Conservation (phyloP, 345 rosid species). For the Syzygium oleosum region DNA sequence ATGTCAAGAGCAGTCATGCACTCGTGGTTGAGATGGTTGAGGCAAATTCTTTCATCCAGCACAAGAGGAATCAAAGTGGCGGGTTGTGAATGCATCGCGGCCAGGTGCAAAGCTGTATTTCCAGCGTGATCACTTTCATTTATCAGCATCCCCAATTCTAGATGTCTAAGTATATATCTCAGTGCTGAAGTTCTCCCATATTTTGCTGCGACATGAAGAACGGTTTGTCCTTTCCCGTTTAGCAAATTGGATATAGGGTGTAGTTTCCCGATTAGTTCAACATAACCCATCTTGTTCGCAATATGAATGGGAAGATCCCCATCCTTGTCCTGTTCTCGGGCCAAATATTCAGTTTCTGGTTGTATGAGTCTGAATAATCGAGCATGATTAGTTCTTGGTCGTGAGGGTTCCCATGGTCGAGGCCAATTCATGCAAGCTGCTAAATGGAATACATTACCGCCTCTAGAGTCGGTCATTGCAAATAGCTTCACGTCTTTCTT, state of each 20-base stretch:
- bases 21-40: fast-evolving
- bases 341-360: not conserved
- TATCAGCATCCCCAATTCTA: too few relatives aligned
- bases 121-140: too few relatives aligned
- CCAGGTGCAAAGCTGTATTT: too few relatives aligned
- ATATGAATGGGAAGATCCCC: not conserved
- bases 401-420: too few relatives aligned
- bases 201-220: not conserved
- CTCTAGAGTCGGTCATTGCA: not conserved
- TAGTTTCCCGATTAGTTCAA: not conserved
- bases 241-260: too few relatives aligned
- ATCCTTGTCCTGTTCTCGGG: not conserved
- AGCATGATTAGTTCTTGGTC: too few relatives aligned
- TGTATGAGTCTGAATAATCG: not conserved
- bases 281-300: not conserved
- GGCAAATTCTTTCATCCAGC: not conserved
- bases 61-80: too few relatives aligned
- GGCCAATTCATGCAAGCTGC: not conserved
- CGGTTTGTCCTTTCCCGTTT: not conserved
- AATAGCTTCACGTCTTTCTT: not conserved
- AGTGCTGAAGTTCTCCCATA: not conserved
- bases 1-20: not conserved
- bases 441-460: not conserved
- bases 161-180: not conserved
- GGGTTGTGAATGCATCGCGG: too few relatives aligned